Conservation (phyloP, 495 filamentous ascomycete genomes). For the Parathielavia appendiculata region DNA sequence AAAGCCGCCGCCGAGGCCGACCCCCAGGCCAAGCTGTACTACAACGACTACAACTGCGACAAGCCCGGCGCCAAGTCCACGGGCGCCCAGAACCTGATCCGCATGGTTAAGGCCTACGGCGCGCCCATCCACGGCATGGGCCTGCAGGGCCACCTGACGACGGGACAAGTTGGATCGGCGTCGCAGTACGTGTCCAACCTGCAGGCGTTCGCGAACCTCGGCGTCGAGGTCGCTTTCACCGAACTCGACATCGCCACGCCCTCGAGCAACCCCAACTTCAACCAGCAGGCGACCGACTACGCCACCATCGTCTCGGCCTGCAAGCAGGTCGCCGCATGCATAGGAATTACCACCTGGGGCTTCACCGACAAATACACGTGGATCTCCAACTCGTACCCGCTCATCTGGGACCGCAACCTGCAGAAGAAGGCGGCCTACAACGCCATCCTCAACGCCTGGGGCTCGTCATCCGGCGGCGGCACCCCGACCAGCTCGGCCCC, state of each 20-base stretch:
- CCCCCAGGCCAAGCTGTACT: conserved; percentile 52
- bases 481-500: not conserved
- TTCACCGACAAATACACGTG: conserved; percentile 50
- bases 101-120: conserved; percentile 46
- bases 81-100: conserved; percentile 50
- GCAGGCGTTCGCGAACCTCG: conserved; percentile 42
- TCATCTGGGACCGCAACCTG: conserved; percentile 47
- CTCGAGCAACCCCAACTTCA: conserved; percentile 40
- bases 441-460: conserved; percentile 25
- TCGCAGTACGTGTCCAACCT: conserved; percentile 45
- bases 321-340: conserved; percentile 48
- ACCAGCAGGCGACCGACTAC: conserved; percentile 43
- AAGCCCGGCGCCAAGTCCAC: conserved; percentile 29
- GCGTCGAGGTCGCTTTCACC: conserved; percentile 56
- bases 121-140: conserved; percentile 61
- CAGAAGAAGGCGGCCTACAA: conserved; percentile 53
- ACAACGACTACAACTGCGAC: conserved; percentile 63
- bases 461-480: not conserved
- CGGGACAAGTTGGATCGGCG: conserved; percentile 44
- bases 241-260: conserved; percentile 55
- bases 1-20: conserved; percentile 47
- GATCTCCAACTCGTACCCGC: conserved; percentile 50
- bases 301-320: conserved; percentile 40
- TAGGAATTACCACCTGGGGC: conserved; percentile 67
- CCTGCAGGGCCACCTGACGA: conserved; percentile 57